Percentiles rank a stretch among this genome's conserved stretches.
phyloP scores from a whole-genome alignment of 352 stramenopile species.

The Globisporangium alternatum region DNA sequence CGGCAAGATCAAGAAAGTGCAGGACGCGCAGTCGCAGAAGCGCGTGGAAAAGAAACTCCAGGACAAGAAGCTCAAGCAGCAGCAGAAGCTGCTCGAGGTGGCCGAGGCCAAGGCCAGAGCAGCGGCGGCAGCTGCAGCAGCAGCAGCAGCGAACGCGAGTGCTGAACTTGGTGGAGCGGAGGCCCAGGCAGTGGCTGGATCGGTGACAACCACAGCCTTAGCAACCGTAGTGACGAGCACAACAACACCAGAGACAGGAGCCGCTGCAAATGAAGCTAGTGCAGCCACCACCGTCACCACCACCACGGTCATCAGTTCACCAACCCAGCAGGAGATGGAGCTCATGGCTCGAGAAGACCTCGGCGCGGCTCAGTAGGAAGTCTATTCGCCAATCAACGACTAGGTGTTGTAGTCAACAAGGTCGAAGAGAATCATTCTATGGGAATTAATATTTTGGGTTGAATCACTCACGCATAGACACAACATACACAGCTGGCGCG shows the following conservation, averaged over 20 bases:
- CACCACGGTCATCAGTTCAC: not conserved
- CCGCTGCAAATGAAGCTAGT: not conserved
- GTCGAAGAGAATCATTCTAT: not conserved
- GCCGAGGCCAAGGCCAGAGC: conserved; percentile 19
- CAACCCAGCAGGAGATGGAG: not conserved
- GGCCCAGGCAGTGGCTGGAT: not conserved
- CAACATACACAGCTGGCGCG: conserved; percentile 5
- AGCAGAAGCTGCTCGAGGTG: conserved; percentile 25
- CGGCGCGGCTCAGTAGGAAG: not conserved
- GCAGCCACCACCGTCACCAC: not conserved
- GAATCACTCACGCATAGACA: conserved; percentile 15
- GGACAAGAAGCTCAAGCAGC: conserved; percentile 24
- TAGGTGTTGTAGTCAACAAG: not conserved
- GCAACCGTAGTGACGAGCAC: not conserved
- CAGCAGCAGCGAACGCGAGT: not conserved
- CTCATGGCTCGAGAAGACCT: conserved; percentile 8
- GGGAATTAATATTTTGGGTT: conserved; percentile 13
- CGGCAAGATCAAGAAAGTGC: conserved; percentile 60
- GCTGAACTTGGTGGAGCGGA: not conserved
- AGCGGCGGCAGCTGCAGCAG: not conserved
- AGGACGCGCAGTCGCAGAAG: conserved; percentile 53
- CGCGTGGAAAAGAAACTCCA: conserved; percentile 58
- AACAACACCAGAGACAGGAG: not conserved
- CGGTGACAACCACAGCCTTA: too few relatives aligned
- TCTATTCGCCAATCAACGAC: too few relatives aligned